Evolutionary conservation across 768 basidiomycete genomes (phyloP).

Genomic region (Boletus sensibilis): DNA sequence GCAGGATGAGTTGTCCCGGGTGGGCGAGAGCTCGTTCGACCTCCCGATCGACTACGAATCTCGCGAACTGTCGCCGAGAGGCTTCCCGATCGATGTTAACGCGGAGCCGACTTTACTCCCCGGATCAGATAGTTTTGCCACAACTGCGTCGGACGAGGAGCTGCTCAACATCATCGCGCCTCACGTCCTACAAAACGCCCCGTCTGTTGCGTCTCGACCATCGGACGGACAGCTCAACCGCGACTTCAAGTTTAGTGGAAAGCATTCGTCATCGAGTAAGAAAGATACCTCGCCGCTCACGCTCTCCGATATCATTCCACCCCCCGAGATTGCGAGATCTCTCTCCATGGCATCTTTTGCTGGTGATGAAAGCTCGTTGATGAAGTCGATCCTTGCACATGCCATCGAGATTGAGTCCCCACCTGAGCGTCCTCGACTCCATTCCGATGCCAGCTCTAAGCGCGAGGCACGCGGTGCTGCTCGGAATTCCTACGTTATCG

Average conservation of each 20-base stretch:
- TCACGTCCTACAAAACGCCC: constrained; percentile 20
- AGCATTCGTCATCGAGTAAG: constrained; percentile 13
- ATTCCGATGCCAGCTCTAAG: constrained; percentile 47
- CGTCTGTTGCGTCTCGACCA: constrained; percentile 41
- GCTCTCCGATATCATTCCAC: constrained; percentile 75
- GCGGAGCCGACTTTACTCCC: constrained; percentile 39
- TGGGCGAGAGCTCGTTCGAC: constrained; percentile 23
- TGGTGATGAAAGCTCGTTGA: constrained; percentile 51
- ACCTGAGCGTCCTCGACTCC: constrained; percentile 34
- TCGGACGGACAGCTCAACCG: constrained; percentile 69
- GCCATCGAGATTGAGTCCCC: constrained; percentile 40
- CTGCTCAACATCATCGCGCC: constrained; percentile 15
- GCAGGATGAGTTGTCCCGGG: constrained; percentile 27
- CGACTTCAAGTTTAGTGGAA: constrained; percentile 75
- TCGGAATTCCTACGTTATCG: constrained; percentile 15
- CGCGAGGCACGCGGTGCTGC: constrained; percentile 24
- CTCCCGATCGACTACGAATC: constrained; percentile 18
- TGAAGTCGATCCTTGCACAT: constrained; percentile 55
- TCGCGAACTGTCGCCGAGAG: constrained; percentile 11
- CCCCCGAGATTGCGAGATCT: constrained; percentile 50
- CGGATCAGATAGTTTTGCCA: constrained; percentile 36
- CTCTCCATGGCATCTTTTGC: constrained; percentile 45
- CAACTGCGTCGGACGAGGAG: constrained; percentile 36
- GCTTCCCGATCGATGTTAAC: constrained; percentile 27
- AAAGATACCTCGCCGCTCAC: constrained; percentile 40